Evolutionary conservation across 768 basidiomycete species (phyloP), one percentile per base, ranked within the genome.

Genomic region (Tricholoma furcatifolium): DNA sequence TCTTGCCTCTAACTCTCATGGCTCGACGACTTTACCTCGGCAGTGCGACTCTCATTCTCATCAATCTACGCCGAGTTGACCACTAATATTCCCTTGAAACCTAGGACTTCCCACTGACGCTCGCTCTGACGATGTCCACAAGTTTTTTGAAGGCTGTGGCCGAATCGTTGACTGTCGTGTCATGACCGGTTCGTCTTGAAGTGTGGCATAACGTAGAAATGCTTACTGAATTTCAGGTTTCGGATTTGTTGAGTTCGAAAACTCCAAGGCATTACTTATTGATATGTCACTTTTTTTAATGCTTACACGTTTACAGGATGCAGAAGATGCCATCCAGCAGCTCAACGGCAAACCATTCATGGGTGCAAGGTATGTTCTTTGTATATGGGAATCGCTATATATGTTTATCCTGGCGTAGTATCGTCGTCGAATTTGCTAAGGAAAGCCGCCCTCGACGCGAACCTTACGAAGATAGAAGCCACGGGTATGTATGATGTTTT

Each of bases 191-290:
- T 61, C 56, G 76, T 79, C 54, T 51, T 36, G 54, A 39, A 53
- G 50, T 45, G 55, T 53, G 59, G 45, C 55, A 23, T 27, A 6
- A 41, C 45, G 54, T 15, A 34, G 50, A 59, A 58, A 45, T 34
- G 51, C 43, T 30, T 43, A 38, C 59, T 67, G 53, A 70, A 58
- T 56, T 47, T 53, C 55, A 92, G 92, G 92, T 10, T 99, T 97
- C 63, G 97, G 94, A 51, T 99, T 99, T 67, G 85, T 98, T 60
- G 96, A 98, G 70, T 98, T 97, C 64, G 96, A 96, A 68, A 89
- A 77, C 62, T 69, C 87, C 17, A 85, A 88, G 74, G 93, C 83
- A 23, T 45, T 43, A 23, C 42, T 21, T 44, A 48, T 63, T 57
- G 55, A 62, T 5, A 24, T 43, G 54, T 54, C 50, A 11, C n/a